phyloP scores from a whole-genome alignment of 176 grass and related monocot species.

The Ampelocalamus luodianensis region DNA sequence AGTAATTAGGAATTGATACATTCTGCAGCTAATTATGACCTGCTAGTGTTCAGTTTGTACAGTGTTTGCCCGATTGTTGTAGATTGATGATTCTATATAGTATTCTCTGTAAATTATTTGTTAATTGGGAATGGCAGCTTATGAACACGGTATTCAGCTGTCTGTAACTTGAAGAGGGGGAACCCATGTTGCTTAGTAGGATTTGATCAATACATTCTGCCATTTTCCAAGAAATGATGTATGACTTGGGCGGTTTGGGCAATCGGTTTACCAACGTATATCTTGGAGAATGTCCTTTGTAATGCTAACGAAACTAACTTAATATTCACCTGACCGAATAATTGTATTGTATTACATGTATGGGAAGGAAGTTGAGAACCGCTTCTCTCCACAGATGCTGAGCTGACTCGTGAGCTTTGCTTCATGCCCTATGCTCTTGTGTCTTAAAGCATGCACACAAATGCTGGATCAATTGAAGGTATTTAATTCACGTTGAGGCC shows the following conservation, averaged over 20 bases:
- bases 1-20: conserved; percentile 38
- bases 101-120: conserved; percentile 31
- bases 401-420: too few relatives aligned
- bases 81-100: conserved; percentile 26
- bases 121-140: conserved; percentile 1
- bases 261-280: too few relatives aligned
- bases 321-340: too few relatives aligned
- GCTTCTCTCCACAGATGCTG: too few relatives aligned
- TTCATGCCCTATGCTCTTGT: too few relatives aligned
- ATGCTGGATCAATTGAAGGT: too few relatives aligned
- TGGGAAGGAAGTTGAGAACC: too few relatives aligned
- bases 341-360: too few relatives aligned
- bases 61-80: conserved; percentile 23
- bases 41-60: conserved; percentile 39
- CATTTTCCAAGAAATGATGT: not conserved
- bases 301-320: too few relatives aligned
- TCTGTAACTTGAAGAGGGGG: not conserved
- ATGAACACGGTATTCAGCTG: not conserved
- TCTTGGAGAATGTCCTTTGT: too few relatives aligned
- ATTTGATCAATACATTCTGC: not conserved
- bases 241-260: not conserved
- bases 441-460: too few relatives aligned
- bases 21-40: conserved; percentile 18
- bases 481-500: too few relatives aligned
- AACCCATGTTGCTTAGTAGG: not conserved